These are phyloP conservation scores for Aechmea fasciata DNA, from an alignment of 176 grass and related monocot species.

Conservation along the genomic window DNA sequence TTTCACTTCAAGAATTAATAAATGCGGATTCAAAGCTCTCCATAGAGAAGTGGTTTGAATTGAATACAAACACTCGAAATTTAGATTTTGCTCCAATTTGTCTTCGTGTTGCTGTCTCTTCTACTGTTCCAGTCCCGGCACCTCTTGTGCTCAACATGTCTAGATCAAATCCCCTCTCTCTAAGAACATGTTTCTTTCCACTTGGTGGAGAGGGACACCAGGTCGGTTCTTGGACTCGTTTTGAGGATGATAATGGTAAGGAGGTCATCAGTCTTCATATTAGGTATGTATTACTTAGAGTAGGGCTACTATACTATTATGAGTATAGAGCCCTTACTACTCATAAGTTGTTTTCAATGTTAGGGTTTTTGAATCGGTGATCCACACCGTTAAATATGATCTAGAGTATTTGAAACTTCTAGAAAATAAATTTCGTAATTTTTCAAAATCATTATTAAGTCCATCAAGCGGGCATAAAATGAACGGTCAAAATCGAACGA, in stretches of 20 bases:
- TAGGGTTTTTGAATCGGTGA: no score
- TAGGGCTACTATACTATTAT: no score
- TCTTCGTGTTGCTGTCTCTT: conserved; percentile 60
- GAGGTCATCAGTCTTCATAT: conserved; percentile 64
- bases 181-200: conserved; percentile 47
- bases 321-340: no score
- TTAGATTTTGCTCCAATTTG: conserved; percentile 28
- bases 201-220: conserved; percentile 28
- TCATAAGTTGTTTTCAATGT: no score
- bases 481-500: no score
- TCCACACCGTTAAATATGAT: no score
- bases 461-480: no score
- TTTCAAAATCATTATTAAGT: no score
- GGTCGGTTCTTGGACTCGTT: conserved; percentile 34
- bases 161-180: conserved; percentile 33
- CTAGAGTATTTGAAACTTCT: no score
- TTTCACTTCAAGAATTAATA: conserved; percentile 57
- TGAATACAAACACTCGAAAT: conserved; percentile 41
- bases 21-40: conserved; percentile 57
- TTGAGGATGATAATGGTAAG: conserved; percentile 47
- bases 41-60: conserved; percentile 69
- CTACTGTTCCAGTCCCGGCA: conserved; percentile 32
- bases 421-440: no score
- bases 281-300: conserved; percentile 38
- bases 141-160: conserved; percentile 45